Base-by-base conservation (phyloP, 345 rosid species). In the Hevea brasiliensis region DNA sequence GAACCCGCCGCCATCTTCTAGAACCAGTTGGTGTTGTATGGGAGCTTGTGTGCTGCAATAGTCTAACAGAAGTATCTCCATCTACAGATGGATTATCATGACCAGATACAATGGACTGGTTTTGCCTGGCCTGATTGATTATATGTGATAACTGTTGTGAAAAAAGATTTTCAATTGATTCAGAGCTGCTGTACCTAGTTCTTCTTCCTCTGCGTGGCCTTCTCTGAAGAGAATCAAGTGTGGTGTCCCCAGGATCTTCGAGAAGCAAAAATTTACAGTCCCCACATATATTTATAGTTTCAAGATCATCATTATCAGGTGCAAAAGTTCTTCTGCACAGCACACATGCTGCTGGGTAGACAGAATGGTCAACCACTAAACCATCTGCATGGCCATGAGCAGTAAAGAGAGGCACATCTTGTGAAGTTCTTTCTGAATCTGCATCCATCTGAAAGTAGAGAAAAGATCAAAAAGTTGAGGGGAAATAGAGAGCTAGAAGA, bases 221-320 rank as follows among this genome's bases (percentile, higher is more conserved):
- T 77, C 87, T 80, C 47, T 67, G 78, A 80, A 51, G 64, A 54
- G 82, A 78, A 79, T 76, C 82, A 63, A 64, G 88, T 2, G 75
- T 42, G 18, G 93, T 86, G 51, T 82, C 83, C 76, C 81, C 88
- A 67, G 74, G 79, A 84, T 86, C 90, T 84, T 94, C 93, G 24
- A 88, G 89, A 62, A 87, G 83, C 80, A 89, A 76, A 80, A 90
- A 92, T 65, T 92, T 89, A 78, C 98, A 94, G 83, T 89, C 94
- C 66, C 89, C 88, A 44, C 98, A 94, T 35, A 88, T 75, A 77
- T 73, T 80, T 26, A 80, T 56, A 64, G 68, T 68, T 81, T 84
- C 92, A 44, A 73, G 81, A 76, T 84, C 85, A 45, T 89, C 89
- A 57, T 75, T 81, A 57, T 85, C 86, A 68, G 90, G 77, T 55